These are phyloP conservation scores for Monilinia fructicola DNA, from an alignment of 2,329 filamentous ascomycete genomes.

Conservation along the genomic window DNA sequence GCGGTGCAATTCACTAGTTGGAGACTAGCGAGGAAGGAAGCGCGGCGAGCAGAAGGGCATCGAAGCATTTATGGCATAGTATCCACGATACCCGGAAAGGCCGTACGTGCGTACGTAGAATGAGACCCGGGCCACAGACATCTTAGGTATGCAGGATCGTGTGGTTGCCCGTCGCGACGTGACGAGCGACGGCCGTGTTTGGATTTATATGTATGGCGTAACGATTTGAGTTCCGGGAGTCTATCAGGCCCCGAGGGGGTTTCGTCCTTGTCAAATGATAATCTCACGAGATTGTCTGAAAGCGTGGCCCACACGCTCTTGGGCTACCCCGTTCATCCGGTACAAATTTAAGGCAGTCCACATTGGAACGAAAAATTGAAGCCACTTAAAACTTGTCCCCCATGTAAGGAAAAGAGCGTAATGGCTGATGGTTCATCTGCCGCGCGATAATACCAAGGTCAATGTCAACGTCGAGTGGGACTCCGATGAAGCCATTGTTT, in stretches of 20 bases:
- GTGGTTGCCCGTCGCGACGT: too few relatives aligned
- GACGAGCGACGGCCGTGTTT: not conserved
- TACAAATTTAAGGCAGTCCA: slow-evolving; percentile 32
- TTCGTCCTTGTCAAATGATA: not conserved
- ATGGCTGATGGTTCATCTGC: slow-evolving; percentile 32
- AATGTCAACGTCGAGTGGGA: slow-evolving; percentile 53
- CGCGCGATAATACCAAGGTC: slow-evolving; percentile 54
- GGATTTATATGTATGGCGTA: not conserved
- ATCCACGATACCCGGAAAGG: not conserved
- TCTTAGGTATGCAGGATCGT: not conserved
- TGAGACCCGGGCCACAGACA: not conserved
- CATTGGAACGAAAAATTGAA: not conserved
- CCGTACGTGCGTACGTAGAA: not conserved
- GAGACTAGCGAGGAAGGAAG: not conserved
- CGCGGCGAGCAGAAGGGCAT: not conserved
- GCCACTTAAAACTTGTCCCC: slow-evolving; percentile 25
- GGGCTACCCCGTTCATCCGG: slow-evolving; percentile 27
- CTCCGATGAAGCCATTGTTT: slow-evolving; percentile 50
- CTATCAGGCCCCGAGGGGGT: not conserved
- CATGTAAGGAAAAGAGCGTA: slow-evolving; percentile 36
- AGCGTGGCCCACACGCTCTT: slow-evolving; percentile 31
- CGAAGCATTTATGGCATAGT: not conserved
- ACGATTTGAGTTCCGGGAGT: not conserved
- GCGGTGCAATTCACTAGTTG: not conserved
- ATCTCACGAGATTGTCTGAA: not conserved